Evolutionary conservation across 345 rosid species (phyloP), one percentile per base, ranked within the genome.

Genomic region (Murraya koenigii): DNA sequence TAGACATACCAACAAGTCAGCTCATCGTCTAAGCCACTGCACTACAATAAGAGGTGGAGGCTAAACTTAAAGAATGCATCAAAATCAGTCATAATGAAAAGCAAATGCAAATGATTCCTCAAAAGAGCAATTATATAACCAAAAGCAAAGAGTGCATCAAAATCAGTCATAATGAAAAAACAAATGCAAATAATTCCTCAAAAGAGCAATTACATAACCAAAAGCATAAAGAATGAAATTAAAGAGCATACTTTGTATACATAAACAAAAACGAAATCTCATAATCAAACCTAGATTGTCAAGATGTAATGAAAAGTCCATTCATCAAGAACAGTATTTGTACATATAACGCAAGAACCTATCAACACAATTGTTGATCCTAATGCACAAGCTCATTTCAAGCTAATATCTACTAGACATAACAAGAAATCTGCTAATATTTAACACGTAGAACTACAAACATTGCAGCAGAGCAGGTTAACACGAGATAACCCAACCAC

Each of bases 201-300:
- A 17, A 8, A 30, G 25, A 15, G 20, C 55, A 49, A 15, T 15
- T 4, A 1, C 4, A 1, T 17, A 49, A 1, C 55, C 55, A 49
- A 52, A 52, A 52, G 0, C 56, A 52, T 7, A 19, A 19, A 15
- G 2, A 72, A 58, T 26, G 28, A 75, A 75, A 59, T 58, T 36
- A 59, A 59, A 38, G 52, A 15, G 44, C 69, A 44, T 52, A 0
- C 70, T 75, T 62, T 62, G 77, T 10, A 41, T 64, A 52, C 78
- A 75, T 2, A 33, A 74, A 20, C 19, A 0, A 26, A 52, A 17
- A 52, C 0, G 2, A 59, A 73, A 63, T 63, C 61, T 28, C 59
- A 25, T 11, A 6, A 64, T 52, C 22, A 52, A 52, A 52, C 56
- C 22, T 17, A 17, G 49, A 52, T 4, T 17, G 0, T 1, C 22